Conservation (phyloP, 2,329 filamentous ascomycete genomes). For the Claviceps digitariae region DNA sequence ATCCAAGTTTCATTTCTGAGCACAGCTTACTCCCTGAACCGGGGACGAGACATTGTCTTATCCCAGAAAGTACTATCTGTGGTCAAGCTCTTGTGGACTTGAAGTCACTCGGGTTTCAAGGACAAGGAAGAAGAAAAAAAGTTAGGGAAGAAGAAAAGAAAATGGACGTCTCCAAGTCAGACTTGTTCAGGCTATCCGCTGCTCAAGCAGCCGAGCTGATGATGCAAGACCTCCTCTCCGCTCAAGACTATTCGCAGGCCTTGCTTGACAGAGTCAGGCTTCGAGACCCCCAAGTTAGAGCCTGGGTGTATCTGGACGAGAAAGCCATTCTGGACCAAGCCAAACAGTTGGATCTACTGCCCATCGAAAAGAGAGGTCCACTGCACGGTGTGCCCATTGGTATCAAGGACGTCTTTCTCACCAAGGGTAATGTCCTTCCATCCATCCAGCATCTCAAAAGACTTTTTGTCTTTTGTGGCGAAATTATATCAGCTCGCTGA, state of each 20-base stretch:
- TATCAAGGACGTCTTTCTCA: slow-evolving; percentile 47
- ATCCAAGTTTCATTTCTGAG: background rate
- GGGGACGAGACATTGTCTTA: background rate
- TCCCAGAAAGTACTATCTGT: background rate
- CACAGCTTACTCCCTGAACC: background rate
- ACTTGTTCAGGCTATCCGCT: slow-evolving; percentile 3
- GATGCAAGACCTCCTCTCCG: slow-evolving; percentile 21
- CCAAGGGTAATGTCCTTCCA: slow-evolving; percentile 26
- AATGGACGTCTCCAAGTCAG: slow-evolving; percentile 2
- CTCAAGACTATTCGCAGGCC: slow-evolving; percentile 34
- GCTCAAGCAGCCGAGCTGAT: slow-evolving; percentile 6
- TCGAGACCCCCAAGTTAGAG: slow-evolving; percentile 31
- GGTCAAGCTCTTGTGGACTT: background rate
- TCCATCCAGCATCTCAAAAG: background rate
- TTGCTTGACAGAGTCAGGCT: slow-evolving; percentile 30
- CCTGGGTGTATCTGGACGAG: slow-evolving; percentile 35
- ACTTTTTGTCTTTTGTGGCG: no score
- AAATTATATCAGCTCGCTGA: background rate
- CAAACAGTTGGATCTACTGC: slow-evolving; percentile 33
- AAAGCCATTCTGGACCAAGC: slow-evolving; percentile 36
- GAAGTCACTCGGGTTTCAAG: no score
- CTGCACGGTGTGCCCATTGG: slow-evolving; percentile 45
- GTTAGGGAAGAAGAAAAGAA: background rate
- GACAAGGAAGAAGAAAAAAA: background rate
- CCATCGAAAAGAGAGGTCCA: slow-evolving; percentile 33